phyloP scores from a whole-genome alignment of 768 basidiomycete species.

The Pulveroboletus sp. region DNA sequence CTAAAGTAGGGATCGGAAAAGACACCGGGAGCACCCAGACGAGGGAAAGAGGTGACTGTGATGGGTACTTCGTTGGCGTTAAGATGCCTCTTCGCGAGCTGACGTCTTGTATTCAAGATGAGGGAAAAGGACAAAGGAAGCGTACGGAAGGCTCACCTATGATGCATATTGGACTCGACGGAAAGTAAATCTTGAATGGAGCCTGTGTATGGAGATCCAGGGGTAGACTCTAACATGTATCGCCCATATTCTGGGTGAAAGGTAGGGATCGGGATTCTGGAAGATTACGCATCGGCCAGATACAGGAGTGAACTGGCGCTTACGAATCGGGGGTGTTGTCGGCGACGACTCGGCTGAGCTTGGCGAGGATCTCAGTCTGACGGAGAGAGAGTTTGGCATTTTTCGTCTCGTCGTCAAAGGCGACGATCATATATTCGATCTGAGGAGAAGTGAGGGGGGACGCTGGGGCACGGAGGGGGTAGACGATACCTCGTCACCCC shows the following conservation, averaged over 20 bases:
- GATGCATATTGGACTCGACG: conserved; percentile 94
- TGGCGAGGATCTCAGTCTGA: conserved; percentile 88
- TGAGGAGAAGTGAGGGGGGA: conserved; percentile 30
- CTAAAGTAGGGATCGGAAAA: conserved; percentile 90
- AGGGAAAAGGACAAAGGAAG: conserved; percentile 3
- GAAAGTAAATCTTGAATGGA: conserved; percentile 79
- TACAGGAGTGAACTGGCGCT: conserved; percentile 22
- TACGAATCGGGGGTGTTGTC: conserved; percentile 53
- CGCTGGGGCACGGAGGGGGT: background rate
- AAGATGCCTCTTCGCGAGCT: conserved; percentile 77
- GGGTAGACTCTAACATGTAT: conserved; percentile 98
- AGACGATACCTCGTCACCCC: conserved; percentile 90
- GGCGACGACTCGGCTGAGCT: conserved; percentile 63
- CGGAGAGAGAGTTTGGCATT: conserved; percentile 88
- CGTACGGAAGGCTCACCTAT: conserved; percentile 48
- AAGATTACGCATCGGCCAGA: background rate
- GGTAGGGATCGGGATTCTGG: conserved; percentile 71
- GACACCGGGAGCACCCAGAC: conserved; percentile 79
- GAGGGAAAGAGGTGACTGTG: conserved; percentile 93
- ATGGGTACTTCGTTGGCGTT: conserved; percentile 83
- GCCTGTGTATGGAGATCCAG: conserved; percentile 91
- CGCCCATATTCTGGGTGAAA: conserved; percentile 99
- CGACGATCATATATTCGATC: conserved; percentile 96
- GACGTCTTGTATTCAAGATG: conserved; percentile 49
- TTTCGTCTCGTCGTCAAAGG: conserved; percentile 72